Conservation (phyloP, 2,329 filamentous ascomycete genomes). For the Rasamsonia emersonii region DNA sequence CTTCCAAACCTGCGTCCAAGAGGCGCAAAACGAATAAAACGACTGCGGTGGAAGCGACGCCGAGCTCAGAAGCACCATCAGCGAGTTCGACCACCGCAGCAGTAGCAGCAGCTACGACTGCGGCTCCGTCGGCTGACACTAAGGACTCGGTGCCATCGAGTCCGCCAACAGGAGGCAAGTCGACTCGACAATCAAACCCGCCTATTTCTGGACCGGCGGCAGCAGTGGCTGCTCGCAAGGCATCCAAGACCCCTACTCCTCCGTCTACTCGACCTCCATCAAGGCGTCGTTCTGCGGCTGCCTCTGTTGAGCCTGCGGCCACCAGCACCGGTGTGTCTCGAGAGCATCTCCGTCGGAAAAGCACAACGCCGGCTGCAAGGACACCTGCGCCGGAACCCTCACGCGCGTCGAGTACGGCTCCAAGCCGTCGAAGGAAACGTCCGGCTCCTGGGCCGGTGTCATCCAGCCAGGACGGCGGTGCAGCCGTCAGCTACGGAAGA, state of each 20-base stretch:
- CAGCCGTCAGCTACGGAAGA: conserved; percentile 53
- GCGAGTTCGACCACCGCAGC: conserved; percentile 6
- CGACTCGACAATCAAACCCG: no score
- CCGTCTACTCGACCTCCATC: conserved; percentile 26
- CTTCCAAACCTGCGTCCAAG: conserved; percentile 16
- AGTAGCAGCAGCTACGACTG: conserved; percentile 8
- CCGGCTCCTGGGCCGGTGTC: conserved; percentile 54
- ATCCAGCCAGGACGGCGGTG: conserved; percentile 49
- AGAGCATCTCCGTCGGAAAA: conserved; percentile 33
- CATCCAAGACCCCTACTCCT: conserved; percentile 20
- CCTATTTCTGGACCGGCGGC: conserved; percentile 2
- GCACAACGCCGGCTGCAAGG: conserved; percentile 31
- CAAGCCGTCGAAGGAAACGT: conserved; percentile 45
- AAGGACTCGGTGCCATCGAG: conserved; percentile 4
- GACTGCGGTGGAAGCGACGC: conserved; percentile 17
- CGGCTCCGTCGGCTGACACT: background rate
- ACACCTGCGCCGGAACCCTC: conserved; percentile 34
- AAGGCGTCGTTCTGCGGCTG: conserved; percentile 21
- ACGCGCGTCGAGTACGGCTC: conserved; percentile 25
- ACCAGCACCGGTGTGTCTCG: conserved; percentile 11
- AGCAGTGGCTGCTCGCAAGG: conserved; percentile 11
- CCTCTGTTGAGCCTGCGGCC: conserved; percentile 18
- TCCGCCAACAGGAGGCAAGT: conserved; percentile 5
- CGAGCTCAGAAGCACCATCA: no score
- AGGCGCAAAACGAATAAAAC: conserved; percentile 29